These are phyloP conservation scores for Daldinia grandis DNA, from an alignment of 495 filamentous ascomycete species.

Conservation along the genomic window DNA sequence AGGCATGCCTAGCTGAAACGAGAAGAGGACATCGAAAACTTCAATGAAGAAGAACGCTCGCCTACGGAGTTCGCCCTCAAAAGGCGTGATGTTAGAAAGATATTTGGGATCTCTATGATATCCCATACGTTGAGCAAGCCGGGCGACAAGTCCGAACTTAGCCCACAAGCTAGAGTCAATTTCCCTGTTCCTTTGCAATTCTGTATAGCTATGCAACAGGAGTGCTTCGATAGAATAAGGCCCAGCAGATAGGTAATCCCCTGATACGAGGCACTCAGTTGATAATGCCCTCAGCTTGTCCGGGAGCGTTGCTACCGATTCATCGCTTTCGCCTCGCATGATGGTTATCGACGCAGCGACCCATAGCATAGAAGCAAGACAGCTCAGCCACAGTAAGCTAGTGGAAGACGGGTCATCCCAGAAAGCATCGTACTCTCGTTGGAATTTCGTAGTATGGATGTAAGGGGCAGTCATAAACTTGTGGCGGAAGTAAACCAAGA, in stretches of 20 bases:
- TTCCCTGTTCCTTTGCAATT: constrained; percentile 48
- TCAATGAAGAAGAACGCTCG: constrained; percentile 59
- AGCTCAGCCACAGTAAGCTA: constrained; percentile 53
- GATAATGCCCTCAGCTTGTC: constrained; percentile 40
- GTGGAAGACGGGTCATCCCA: constrained; percentile 52
- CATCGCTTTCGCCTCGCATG: constrained; percentile 37
- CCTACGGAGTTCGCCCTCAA: constrained; percentile 62
- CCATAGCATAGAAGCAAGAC: constrained; percentile 52
- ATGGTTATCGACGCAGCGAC: constrained; percentile 46
- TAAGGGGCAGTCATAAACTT: constrained; percentile 49
- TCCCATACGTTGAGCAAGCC: constrained; percentile 60
- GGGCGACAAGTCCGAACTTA: constrained; percentile 52
- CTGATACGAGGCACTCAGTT: constrained; percentile 54
- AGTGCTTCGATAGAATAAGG: constrained; percentile 59
- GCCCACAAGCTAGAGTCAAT: constrained; percentile 55
- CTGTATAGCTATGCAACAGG: constrained; percentile 52
- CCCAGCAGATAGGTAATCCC: constrained; percentile 53
- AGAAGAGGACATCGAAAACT: constrained; percentile 59
- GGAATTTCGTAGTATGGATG: constrained; percentile 52
- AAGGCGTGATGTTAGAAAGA: constrained; percentile 55
- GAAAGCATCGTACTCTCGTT: constrained; percentile 58
- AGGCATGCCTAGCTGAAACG: constrained; percentile 61
- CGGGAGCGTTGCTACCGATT: constrained; percentile 30
- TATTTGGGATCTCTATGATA: constrained; percentile 61
- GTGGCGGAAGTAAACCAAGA: constrained; percentile 56